These are phyloP conservation scores for Acanthamoeba triangularis DNA, from an alignment of 208 protist species.

Conservation along the genomic window DNA sequence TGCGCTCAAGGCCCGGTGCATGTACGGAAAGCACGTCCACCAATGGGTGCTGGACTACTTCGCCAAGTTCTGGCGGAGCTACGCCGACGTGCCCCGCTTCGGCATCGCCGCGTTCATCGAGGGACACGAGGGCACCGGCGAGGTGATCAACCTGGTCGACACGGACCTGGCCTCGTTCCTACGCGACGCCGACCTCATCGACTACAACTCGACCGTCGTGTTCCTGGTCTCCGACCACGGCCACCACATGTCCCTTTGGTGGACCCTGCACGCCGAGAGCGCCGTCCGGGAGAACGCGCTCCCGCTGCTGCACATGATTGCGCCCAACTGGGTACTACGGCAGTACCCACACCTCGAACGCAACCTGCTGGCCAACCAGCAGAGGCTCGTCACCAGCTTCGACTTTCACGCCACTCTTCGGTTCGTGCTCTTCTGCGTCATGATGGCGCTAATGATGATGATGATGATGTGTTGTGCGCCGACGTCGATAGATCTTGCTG, in stretches of 20 bases:
- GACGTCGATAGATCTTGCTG: neutral
- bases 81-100: conserved; percentile 45
- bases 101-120: conserved; percentile 63
- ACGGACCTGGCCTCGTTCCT: conserved; percentile 41
- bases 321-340: conserved; percentile 44
- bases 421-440: neutral
- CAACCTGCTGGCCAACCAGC: conserved; percentile 43
- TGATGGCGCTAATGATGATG: neutral
- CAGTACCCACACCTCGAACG: conserved; percentile 10
- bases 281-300: conserved; percentile 47
- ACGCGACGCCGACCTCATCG: conserved; percentile 21
- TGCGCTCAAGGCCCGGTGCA: conserved; percentile 42
- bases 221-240: conserved; percentile 74
- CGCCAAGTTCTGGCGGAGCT: conserved; percentile 29
- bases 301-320: conserved; percentile 62
- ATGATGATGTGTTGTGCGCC: too few relatives aligned
- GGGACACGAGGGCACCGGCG: conserved; percentile 58
- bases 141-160: conserved; percentile 65
- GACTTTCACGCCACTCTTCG: conserved; percentile 68
- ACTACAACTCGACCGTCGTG: conserved; percentile 58
- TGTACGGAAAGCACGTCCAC: conserved; percentile 59
- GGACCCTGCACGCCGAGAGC: conserved; percentile 45
- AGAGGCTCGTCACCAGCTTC: conserved; percentile 47
- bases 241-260: conserved; percentile 66
- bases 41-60: conserved; percentile 71